These are phyloP conservation scores for Cardamine resedifolia DNA, from an alignment of 345 rosid species.

Conservation along the genomic window DNA sequence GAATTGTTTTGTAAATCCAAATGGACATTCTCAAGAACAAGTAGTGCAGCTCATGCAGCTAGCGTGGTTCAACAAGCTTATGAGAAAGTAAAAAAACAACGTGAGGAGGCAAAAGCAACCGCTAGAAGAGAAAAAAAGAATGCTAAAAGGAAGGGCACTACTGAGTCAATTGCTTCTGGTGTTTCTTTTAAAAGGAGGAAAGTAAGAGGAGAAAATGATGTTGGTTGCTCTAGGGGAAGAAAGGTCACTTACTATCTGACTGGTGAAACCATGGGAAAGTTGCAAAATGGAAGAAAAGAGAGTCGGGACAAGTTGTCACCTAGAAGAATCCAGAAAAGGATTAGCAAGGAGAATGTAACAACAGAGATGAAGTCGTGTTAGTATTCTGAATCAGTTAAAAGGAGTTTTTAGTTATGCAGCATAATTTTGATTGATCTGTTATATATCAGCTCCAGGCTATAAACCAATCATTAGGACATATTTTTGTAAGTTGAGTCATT, in stretches of 20 bases:
- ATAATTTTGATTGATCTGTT: background rate
- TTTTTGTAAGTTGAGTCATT: constrained; percentile 26
- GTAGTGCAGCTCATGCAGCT: constrained; percentile 60
- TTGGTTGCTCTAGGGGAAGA: constrained; percentile 31
- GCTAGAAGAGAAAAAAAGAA: constrained; percentile 50
- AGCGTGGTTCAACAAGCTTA: constrained; percentile 58
- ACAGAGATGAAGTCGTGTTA: constrained; percentile 4
- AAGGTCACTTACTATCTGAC: constrained; percentile 29
- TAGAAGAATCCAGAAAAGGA: constrained; percentile 44
- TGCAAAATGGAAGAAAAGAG: constrained; percentile 35
- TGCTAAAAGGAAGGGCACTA: constrained; percentile 38
- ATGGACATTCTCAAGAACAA: constrained; percentile 50
- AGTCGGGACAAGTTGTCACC: constrained; percentile 36
- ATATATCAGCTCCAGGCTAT: background rate
- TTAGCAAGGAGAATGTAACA: constrained; percentile 33
- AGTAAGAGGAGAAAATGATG: constrained; percentile 46
- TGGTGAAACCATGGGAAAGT: constrained; percentile 24
- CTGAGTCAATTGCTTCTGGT: constrained; percentile 32
- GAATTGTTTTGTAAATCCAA: constrained; percentile 42
- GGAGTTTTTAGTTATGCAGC: constrained; percentile 15
- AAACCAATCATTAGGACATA: constrained; percentile 5
- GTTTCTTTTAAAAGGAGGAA: constrained; percentile 48
- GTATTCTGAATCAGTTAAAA: constrained; percentile 11
- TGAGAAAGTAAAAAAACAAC: constrained; percentile 60
- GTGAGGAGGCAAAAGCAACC: constrained; percentile 58